A percentile compares a stretch with the other conserved stretches of the same genome.
Conservation (phyloP, 2,329 filamentous ascomycete species). For the Trichoderma polysporum region DNA sequence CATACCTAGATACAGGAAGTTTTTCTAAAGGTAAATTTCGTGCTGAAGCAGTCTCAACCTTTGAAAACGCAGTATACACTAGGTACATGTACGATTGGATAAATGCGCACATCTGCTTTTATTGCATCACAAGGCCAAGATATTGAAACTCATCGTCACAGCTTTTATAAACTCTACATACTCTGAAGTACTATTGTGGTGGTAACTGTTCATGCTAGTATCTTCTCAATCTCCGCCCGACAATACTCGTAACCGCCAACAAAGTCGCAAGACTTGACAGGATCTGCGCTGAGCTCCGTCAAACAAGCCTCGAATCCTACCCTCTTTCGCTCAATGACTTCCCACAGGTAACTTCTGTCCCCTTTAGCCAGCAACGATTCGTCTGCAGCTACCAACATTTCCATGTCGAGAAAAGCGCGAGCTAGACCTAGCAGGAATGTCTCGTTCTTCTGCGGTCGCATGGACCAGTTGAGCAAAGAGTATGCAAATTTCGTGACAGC, state of each 20-base stretch:
- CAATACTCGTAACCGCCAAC: background rate
- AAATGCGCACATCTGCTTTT: background rate
- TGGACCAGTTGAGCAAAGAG: background rate
- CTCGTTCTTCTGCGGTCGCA: background rate
- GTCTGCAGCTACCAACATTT: background rate
- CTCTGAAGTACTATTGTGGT: background rate
- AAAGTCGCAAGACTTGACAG: background rate
- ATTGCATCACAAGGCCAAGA: background rate
- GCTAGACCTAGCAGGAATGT: background rate
- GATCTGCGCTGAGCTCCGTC: background rate
- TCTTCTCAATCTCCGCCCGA: background rate
- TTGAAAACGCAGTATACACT: background rate
- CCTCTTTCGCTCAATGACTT: conserved; percentile 1
- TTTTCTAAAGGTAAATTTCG: background rate
- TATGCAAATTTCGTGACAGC: background rate
- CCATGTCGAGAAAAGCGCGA: background rate
- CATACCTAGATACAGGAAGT: background rate
- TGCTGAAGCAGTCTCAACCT: background rate
- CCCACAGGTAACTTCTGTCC: background rate
- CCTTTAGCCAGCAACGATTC: background rate
- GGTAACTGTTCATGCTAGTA: background rate
- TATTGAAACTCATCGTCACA: background rate
- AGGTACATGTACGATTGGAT: background rate
- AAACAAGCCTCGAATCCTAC: background rate
- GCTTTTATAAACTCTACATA: background rate